A percentile compares a stretch with the other conserved stretches of the same genome.
Conservation (phyloP, 2,329 filamentous ascomycete species). For the Aspergillus brunneoviolaceus region DNA sequence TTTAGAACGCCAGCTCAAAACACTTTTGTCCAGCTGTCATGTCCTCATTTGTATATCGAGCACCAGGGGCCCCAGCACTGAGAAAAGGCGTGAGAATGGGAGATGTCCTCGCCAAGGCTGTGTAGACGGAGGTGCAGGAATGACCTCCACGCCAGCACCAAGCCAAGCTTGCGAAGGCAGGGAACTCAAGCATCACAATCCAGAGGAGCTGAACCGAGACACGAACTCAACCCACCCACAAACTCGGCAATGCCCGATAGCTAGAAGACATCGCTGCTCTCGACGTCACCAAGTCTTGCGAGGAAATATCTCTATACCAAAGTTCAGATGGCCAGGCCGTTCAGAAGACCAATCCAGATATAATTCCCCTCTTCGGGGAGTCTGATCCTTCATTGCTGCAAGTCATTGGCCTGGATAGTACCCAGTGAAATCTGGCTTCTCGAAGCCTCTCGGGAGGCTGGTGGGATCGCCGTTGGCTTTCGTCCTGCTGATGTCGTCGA, state of each 20-base stretch:
- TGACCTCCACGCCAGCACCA: not conserved
- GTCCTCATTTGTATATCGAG: constrained; percentile 5
- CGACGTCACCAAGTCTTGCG: constrained; percentile 10
- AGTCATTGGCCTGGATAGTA: constrained; percentile 37
- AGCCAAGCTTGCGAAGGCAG: constrained; percentile 11
- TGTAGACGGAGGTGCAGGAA: constrained; percentile 11
- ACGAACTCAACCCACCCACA: constrained; percentile 38
- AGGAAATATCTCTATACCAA: constrained; percentile 25
- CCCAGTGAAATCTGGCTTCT: constrained; percentile 31
- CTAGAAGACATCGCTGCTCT: constrained; percentile 1
- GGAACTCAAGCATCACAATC: constrained; percentile 41
- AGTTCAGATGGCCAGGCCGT: constrained; percentile 34
- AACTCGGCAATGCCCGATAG: constrained; percentile 9
- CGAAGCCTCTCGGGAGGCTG: constrained; percentile 14
- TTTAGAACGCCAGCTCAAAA: constrained; percentile 5
- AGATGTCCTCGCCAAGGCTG: constrained; percentile 1
- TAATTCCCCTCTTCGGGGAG: constrained; percentile 1
- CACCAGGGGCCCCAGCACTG: constrained; percentile 7
- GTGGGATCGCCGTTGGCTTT: constrained; percentile 11
- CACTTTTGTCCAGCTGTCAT: constrained; percentile 2
- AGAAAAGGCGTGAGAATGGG: not conserved
- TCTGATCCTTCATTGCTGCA: constrained; percentile 44
- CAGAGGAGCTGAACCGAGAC: constrained; percentile 20
- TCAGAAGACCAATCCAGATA: constrained; percentile 41
- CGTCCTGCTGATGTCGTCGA: constrained; percentile 6